Evolutionary conservation across 305 asterid genomes (phyloP).

Genomic region (Galium porrigens): DNA sequence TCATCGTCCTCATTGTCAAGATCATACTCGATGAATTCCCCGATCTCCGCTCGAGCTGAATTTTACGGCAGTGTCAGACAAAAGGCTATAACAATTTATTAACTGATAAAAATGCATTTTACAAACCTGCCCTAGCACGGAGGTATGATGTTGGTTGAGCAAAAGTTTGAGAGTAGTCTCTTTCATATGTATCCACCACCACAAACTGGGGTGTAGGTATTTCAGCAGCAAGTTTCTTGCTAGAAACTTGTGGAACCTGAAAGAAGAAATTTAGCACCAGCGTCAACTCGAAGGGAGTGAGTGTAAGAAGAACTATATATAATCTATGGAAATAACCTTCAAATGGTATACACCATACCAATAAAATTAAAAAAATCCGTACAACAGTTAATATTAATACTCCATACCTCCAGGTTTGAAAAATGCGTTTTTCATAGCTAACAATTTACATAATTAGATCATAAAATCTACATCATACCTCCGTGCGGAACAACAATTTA

Average conservation of each 20-base stretch:
- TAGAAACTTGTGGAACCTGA: conserved; percentile 57
- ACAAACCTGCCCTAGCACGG: conserved; percentile 91
- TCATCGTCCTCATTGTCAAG: conserved; percentile 99
- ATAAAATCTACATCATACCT: too few relatives aligned
- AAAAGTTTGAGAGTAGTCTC: conserved; percentile 88
- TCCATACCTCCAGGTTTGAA: background rate
- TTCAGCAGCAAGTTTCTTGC: conserved; percentile 64
- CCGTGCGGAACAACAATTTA: too few relatives aligned
- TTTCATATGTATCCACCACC: conserved; percentile 85
- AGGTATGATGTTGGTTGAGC: conserved; percentile 73
- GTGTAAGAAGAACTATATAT: background rate
- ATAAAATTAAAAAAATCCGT: background rate
- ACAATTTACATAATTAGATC: too few relatives aligned
- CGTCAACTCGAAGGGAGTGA: background rate
- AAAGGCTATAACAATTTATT: background rate
- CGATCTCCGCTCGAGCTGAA: conserved; percentile 85
- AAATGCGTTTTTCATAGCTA: too few relatives aligned
- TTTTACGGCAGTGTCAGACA: conserved; percentile 13
- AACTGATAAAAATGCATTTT: conserved; percentile 5
- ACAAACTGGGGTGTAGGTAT: conserved; percentile 91
- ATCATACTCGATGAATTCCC: conserved; percentile 94
- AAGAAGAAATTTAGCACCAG: background rate
- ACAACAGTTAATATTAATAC: background rate
- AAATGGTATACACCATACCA: background rate
- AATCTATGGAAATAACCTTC: background rate